Conservation (phyloP, 2,329 filamentous ascomycete species). For the Aspergillus pseudoterreus region DNA sequence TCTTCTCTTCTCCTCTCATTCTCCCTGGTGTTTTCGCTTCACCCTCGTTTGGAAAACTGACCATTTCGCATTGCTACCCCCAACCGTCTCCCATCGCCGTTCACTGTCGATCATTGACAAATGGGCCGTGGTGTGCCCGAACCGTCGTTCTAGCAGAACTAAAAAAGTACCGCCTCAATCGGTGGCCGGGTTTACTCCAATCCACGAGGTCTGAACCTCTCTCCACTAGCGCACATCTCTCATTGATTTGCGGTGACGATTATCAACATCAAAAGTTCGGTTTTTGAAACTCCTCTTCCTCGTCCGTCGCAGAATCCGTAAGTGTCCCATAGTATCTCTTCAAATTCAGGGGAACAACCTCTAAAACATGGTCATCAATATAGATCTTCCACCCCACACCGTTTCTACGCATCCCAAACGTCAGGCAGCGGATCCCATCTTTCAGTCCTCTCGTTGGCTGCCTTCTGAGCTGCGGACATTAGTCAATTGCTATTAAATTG, state of each 20-base stretch:
- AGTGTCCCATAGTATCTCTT: background rate
- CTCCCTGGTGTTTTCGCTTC: conserved; percentile 1
- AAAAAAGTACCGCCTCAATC: background rate
- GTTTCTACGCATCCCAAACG: background rate
- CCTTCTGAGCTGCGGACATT: background rate
- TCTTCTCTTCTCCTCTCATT: conserved; percentile 3
- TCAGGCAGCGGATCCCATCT: conserved; percentile 4
- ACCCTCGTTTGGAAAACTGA: conserved; percentile 4
- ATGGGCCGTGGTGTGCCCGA: background rate
- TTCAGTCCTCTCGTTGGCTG: conserved; percentile 3
- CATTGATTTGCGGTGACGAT: background rate
- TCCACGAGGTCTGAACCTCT: background rate
- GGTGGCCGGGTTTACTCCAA: background rate
- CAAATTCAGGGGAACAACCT: background rate
- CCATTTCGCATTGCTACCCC: background rate
- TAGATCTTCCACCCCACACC: background rate
- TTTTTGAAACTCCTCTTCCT: background rate
- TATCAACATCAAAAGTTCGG: no score
- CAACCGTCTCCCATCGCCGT: background rate
- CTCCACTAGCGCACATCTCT: background rate
- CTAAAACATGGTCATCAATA: background rate
- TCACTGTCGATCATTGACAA: background rate
- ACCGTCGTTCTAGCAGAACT: background rate
- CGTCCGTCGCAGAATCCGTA: background rate
- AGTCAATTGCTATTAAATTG: conserved; percentile 2